phyloP scores from a whole-genome alignment of 345 rosid species.

The Camelina neglecta region DNA sequence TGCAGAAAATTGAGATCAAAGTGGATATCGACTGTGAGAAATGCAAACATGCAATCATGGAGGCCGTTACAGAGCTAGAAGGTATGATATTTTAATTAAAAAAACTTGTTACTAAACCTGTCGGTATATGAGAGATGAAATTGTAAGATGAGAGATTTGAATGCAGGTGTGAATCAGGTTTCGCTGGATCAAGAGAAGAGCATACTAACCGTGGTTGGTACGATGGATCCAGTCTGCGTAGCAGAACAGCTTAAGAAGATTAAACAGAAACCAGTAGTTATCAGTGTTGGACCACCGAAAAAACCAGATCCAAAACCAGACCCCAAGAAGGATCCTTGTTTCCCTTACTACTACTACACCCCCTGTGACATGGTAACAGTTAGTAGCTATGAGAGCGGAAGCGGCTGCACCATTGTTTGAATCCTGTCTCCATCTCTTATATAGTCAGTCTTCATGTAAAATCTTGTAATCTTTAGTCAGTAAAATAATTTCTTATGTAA shows the following conservation, averaged over 20 bases:
- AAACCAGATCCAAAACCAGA: slow-evolving; percentile 31
- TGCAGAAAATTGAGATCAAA: slow-evolving; percentile 42
- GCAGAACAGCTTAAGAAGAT: slow-evolving; percentile 32
- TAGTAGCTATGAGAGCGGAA: slow-evolving; percentile 27
- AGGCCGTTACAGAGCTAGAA: slow-evolving; percentile 40
- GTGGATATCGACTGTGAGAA: slow-evolving; percentile 44
- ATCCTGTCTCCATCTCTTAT: slow-evolving; percentile 25
- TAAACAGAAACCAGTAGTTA: slow-evolving; percentile 41
- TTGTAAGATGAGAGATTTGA: not conserved
- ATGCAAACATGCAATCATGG: slow-evolving; percentile 42
- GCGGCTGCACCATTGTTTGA: slow-evolving; percentile 44
- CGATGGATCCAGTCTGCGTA: slow-evolving; percentile 44
- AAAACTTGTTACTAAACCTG: not conserved
- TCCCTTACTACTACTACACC: slow-evolving; percentile 14
- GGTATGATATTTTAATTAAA: not conserved
- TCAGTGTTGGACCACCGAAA: slow-evolving; percentile 43
- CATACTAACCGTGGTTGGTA: slow-evolving; percentile 45
- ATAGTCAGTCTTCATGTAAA: slow-evolving; percentile 23
- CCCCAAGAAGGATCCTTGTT: not conserved
- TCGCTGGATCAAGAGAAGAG: slow-evolving; percentile 40
- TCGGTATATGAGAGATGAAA: not conserved
- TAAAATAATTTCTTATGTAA: not conserved
- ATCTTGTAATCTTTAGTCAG: slow-evolving; percentile 1
- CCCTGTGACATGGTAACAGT: slow-evolving; percentile 26
- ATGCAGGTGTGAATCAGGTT: slow-evolving; percentile 43